A percentile compares a stretch with the other conserved stretches of the same genome.
phyloP scores from a whole-genome alignment of 306 rosid genomes.

The Begonia fuchsioides region DNA sequence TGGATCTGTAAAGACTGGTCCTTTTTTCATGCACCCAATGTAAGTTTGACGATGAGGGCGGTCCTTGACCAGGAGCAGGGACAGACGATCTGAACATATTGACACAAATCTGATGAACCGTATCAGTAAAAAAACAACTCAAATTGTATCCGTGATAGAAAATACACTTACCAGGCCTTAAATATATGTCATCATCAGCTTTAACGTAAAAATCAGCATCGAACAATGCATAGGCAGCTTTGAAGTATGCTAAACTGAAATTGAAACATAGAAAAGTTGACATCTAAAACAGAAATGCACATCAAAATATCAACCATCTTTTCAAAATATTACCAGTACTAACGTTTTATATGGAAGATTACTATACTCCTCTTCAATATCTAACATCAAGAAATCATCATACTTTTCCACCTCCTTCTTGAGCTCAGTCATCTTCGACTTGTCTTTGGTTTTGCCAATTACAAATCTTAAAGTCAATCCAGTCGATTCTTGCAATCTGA shows the following conservation, averaged over 20 bases:
- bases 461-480: constrained; percentile 89
- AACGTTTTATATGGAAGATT: constrained; percentile 99
- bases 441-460: constrained; percentile 64
- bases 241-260: constrained; percentile 84
- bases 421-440: constrained; percentile 56
- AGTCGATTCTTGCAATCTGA: constrained; percentile 94
- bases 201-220: constrained; percentile 83
- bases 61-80: constrained; percentile 64
- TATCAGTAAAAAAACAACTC: not conserved
- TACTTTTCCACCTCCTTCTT: constrained; percentile 50
- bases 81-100: constrained; percentile 63
- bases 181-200: constrained; percentile 93
- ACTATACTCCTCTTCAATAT: constrained; percentile 97
- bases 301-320: constrained; percentile 11
- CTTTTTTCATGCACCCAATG: constrained; percentile 97
- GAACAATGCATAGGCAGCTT: constrained; percentile 86
- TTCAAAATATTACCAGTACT: constrained; percentile 24
- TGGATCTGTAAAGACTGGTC: constrained; percentile 90
- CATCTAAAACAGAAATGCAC: not conserved
- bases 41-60: constrained; percentile 81
- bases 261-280: constrained; percentile 1
- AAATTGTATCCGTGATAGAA: constrained; percentile 2
- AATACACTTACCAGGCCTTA: constrained; percentile 67
- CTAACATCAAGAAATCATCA: constrained; percentile 79
- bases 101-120: not conserved